A percentile compares a stretch with the other conserved stretches of the same genome.
These are phyloP conservation scores for Cruciata laevipes DNA, from an alignment of 257 asterid genomes.

Conservation along the genomic window DNA sequence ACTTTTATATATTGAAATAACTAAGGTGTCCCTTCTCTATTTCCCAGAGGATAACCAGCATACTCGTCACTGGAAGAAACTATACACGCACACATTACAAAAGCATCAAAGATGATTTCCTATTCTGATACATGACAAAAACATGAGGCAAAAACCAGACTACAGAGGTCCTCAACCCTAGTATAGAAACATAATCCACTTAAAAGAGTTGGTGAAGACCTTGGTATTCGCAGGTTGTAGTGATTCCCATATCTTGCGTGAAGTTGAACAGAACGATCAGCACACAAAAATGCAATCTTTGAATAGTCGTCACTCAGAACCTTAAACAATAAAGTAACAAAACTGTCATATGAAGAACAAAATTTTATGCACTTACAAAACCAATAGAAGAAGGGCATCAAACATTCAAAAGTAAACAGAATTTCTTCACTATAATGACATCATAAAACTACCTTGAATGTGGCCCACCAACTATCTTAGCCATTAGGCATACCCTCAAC, in stretches of 20 bases:
- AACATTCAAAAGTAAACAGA: background rate
- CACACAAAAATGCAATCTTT: constrained; percentile 86
- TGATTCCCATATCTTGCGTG: constrained; percentile 97
- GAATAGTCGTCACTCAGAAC: constrained; percentile 88
- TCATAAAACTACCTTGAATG: no score
- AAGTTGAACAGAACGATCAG: constrained; percentile 86
- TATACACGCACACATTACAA: background rate
- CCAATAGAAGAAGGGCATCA: no score
- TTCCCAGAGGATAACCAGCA: background rate
- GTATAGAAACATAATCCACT: background rate
- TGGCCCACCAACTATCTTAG: no score
- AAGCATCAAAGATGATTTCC: constrained; percentile 4
- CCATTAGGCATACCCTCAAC: no score
- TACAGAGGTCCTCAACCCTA: background rate
- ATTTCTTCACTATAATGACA: background rate
- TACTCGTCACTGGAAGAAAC: background rate
- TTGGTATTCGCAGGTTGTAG: constrained; percentile 82
- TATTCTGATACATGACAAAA: background rate
- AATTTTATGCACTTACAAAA: no score
- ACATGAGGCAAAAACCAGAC: background rate
- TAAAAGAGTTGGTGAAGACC: constrained; percentile 29
- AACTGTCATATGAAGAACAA: background rate
- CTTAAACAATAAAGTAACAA: constrained; percentile 26
- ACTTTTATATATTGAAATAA: background rate
- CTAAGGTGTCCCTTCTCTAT: background rate